phyloP scores from a whole-genome alignment of 495 filamentous ascomycete genomes.

The Cryomyces minteri region DNA sequence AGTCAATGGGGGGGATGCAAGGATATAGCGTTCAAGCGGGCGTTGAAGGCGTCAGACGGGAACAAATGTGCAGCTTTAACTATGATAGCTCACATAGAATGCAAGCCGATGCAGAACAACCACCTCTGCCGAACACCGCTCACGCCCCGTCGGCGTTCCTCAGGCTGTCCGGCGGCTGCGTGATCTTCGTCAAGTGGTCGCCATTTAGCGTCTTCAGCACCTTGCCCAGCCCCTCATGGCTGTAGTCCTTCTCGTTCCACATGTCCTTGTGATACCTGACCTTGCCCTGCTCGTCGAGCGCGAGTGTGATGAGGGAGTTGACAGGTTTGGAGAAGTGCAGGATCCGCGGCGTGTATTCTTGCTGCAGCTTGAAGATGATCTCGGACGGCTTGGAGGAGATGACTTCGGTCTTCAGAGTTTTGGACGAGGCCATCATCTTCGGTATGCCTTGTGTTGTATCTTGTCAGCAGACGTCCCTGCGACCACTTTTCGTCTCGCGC shows the following conservation, averaged over 20 bases:
- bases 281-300: slow-evolving; percentile 23
- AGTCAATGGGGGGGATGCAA: too few relatives aligned
- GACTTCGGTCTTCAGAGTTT: slow-evolving; percentile 24
- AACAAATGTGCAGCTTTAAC: too few relatives aligned
- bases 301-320: slow-evolving; percentile 23
- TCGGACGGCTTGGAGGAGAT: slow-evolving; percentile 16
- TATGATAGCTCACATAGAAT: too few relatives aligned
- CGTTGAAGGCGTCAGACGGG: too few relatives aligned
- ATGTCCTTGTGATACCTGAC: slow-evolving; percentile 32
- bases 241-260: slow-evolving; percentile 34
- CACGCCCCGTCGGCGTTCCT: too few relatives aligned
- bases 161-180: background rate
- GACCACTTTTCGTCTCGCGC: too few relatives aligned
- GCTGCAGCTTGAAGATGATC: slow-evolving; percentile 26
- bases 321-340: slow-evolving; percentile 20
- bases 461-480: background rate
- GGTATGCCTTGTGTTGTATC: slow-evolving; percentile 14
- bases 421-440: slow-evolving; percentile 20
- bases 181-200: slow-evolving; percentile 21
- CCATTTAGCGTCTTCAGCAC: slow-evolving; percentile 30
- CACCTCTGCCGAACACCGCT: too few relatives aligned
- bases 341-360: slow-evolving; percentile 25
- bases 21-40: too few relatives aligned
- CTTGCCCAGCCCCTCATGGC: slow-evolving; percentile 28
- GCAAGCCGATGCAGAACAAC: too few relatives aligned